Evolutionary conservation across 352 stramenopile genomes (phyloP), one percentile per base, ranked within the genome.

Genomic region (Globisporangium ultimum): DNA sequence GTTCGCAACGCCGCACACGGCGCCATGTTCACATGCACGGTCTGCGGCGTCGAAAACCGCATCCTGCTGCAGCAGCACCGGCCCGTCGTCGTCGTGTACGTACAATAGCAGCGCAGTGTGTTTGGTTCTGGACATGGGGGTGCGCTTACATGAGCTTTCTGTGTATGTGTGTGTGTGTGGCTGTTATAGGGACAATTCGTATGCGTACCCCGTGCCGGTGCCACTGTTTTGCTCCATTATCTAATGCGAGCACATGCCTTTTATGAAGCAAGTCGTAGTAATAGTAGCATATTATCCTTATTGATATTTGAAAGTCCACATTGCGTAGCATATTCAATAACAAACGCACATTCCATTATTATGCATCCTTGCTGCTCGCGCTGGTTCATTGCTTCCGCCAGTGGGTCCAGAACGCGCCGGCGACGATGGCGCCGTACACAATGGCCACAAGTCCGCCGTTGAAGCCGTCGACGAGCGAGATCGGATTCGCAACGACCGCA

Each of bases 381-480:
- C 7, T 71, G 17, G 15, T 64, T 32, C 24, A 32, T 32, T 32
- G 46, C 24, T 81, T 74, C 60, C 69, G 74, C 65, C 69, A 88
- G 43, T 55, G 71, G 58, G 84, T 73, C 12, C 64, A 63, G 47
- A 88, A 57, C 0, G 66, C 64, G 2, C 77, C 28, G 4, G 71
- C 60, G 20, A 76, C 61, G 21, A 87, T 65, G 2, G 76, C 48
- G 11, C 78, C 77, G 53, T 94, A 94, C 8, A 79, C 68, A 54
- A 70, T 52, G 14, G 75, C 68, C 40, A 92, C 82, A 18, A 94
- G 68, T 45, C 75, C 73, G 12, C 58, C 64, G 58, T 76, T 76
- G 45, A 94, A 91, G 15, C 84, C 84, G 21, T 85, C 65, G 20
- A 82, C 64, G 15, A 91, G 51, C 20, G 78, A 86, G 60, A 92